These are phyloP conservation scores for Lachnellula subtilissima DNA, from an alignment of 2,329 filamentous ascomycete species.

Conservation along the genomic window DNA sequence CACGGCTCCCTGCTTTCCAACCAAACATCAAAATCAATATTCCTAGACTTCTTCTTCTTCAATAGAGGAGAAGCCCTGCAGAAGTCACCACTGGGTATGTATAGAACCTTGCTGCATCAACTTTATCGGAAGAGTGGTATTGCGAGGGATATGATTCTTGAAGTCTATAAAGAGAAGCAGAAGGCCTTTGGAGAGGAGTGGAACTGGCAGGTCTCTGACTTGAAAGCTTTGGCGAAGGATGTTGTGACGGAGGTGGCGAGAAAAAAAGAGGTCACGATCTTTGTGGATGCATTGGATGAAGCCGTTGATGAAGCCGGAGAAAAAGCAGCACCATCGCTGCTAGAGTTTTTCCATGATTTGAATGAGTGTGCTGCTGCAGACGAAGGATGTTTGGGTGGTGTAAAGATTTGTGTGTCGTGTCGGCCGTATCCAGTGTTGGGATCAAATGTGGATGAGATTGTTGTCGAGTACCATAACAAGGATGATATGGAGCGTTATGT, in stretches of 20 bases:
- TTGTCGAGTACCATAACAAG: slow-evolving; percentile 20
- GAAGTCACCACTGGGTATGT: slow-evolving; percentile 43
- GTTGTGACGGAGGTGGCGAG: slow-evolving; percentile 1
- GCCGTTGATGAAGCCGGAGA: slow-evolving; percentile 5
- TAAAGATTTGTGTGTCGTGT: slow-evolving; percentile 17
- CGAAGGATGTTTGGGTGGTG: neutral
- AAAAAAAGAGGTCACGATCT: slow-evolving; percentile 9
- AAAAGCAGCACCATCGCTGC: neutral
- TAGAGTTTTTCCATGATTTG: slow-evolving; percentile 6
- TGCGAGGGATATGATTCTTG: slow-evolving; percentile 1
- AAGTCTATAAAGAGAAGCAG: neutral
- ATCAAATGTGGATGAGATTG: slow-evolving; percentile 7
- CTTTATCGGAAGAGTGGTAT: slow-evolving; percentile 35
- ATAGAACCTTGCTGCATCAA: slow-evolving; percentile 41
- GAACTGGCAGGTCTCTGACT: slow-evolving; percentile 9
- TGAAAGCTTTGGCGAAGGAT: slow-evolving; percentile 1
- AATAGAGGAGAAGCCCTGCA: slow-evolving; percentile 36
- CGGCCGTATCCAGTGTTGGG: slow-evolving; percentile 14
- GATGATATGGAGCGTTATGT: slow-evolving; percentile 15
- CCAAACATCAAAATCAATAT: slow-evolving; percentile 4
- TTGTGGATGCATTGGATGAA: slow-evolving; percentile 26
- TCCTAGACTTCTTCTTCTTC: slow-evolving; percentile 36
- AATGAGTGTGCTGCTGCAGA: neutral
- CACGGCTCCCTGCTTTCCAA: slow-evolving; percentile 1
- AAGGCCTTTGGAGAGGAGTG: neutral